Evolutionary conservation across 306 rosid genomes (phyloP), one percentile per base, ranked within the genome.

Genomic region (Quercus berberidifolia): DNA sequence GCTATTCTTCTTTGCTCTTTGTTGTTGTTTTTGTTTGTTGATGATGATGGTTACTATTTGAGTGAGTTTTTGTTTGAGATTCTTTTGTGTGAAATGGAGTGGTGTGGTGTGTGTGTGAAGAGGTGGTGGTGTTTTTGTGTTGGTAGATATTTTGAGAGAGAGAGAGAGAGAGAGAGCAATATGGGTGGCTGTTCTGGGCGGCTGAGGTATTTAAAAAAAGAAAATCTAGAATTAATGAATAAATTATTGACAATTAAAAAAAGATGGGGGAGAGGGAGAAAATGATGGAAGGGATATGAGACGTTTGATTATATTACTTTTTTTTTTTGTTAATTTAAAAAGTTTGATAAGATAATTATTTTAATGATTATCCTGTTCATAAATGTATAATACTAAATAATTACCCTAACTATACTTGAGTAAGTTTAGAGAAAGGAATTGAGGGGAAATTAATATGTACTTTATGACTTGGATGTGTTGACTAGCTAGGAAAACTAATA

Each of bases 101-200:
- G 76, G 74, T 68, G 64, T 69, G 76, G 64, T 69, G 76, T 31
- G 62, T 33, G 67, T 60, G 10, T 80, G 59, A 10, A 70, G 70
- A 55, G 68, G 25, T 19, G 64, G 69, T 38, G 49, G 74, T 75
- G 83, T 74, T 13, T 49, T 54, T 77, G 82, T 52, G 81, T 77
- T 80, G 74, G 80, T 78, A 82, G 89, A 89, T 83, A 83, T 88
- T 87, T 84, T 88, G 58, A 78, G 74, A 72, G 62, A 52, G 79
- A 71, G 43, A 75, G n/a, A n/a, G 88, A 86, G 82, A 73, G 69
- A 68, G 69, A 80, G 77, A 28, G 94, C 84, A 87, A 85, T 70
- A 89, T 92, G 96, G 93, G 89, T 92, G 94, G 96, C 92, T 92
- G 46, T 88, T 92, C 94, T 92, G 91, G 93, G 93, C 95, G 94